A percentile compares a stretch with the other conserved stretches of the same genome.
Conservation (phyloP, 1,139 yeast species). For the Debaryomycetaceae sp. region DNA sequence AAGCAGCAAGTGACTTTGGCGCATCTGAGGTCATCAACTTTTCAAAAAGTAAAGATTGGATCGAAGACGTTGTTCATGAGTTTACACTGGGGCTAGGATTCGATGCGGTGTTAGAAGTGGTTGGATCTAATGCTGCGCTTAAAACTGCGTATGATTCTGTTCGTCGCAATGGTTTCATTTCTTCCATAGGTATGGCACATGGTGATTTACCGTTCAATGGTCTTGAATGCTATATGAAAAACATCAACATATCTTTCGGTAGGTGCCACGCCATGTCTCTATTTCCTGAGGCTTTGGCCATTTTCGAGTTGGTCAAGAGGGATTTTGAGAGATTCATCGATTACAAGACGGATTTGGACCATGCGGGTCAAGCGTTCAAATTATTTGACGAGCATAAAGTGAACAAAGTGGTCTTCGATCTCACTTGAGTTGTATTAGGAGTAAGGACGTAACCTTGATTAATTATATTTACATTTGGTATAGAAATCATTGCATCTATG, state of each 20-base stretch:
- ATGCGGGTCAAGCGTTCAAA: conserved; percentile 46
- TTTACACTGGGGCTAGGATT: conserved; percentile 42
- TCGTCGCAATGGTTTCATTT: conserved; percentile 56
- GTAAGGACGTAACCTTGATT: too few relatives aligned
- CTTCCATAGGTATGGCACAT: conserved; percentile 63
- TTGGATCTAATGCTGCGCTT: conserved; percentile 51
- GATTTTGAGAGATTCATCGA: conserved; percentile 51
- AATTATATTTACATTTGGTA: too few relatives aligned
- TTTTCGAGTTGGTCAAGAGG: conserved; percentile 42
- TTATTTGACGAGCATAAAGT: conserved; percentile 53
- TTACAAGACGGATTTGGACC: conserved; percentile 37
- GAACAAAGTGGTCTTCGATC: conserved; percentile 52
- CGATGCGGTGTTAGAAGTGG: conserved; percentile 59
- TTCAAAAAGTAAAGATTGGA: conserved; percentile 26
- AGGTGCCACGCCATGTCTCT: conserved; percentile 62
- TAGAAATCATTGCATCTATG: too few relatives aligned
- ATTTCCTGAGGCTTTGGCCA: conserved; percentile 49
- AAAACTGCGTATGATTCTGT: conserved; percentile 50
- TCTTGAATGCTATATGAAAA: conserved; percentile 55
- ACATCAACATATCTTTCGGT: conserved; percentile 58
- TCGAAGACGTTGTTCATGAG: conserved; percentile 20
- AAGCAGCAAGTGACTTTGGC: conserved; percentile 45
- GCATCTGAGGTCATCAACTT: conserved; percentile 41
- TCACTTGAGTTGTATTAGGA: conserved; percentile 1
- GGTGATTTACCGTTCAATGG: conserved; percentile 57